Percentiles rank a stretch among this genome's conserved stretches.
Evolutionary conservation across 2,329 filamentous ascomycete genomes (phyloP).

Genomic region (Monilinia laxa): DNA sequence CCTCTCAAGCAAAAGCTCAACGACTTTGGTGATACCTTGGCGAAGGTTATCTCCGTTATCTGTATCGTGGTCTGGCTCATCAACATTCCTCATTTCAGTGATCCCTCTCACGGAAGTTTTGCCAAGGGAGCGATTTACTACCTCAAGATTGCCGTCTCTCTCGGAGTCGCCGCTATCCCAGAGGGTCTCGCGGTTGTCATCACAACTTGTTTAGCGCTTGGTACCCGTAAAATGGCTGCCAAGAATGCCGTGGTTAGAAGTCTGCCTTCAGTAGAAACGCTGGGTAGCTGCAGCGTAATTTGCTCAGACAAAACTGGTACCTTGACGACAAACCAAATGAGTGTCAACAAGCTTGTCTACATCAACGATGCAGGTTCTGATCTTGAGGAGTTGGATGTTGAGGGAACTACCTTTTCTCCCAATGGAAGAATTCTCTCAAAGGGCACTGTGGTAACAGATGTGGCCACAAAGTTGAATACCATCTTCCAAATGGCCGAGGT

Average conservation of each 20-base stretch:
- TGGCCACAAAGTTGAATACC: conserved; percentile 70
- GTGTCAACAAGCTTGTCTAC: conserved; percentile 88
- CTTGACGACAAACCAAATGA: conserved; percentile 98
- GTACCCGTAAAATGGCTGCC: conserved; percentile 96
- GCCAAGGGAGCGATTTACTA: conserved; percentile 99
- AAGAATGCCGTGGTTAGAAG: conserved; percentile 98
- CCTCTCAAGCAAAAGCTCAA: conserved; percentile 98
- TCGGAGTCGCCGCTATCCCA: conserved; percentile 95
- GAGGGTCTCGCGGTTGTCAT: conserved; percentile 98
- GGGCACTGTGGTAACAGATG: conserved; percentile 66
- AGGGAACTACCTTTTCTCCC: conserved; percentile 90
- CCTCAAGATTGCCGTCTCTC: conserved; percentile 96
- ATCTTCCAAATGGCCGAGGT: conserved; percentile 74
- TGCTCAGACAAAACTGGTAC: conserved; percentile 99
- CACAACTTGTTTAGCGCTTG: conserved; percentile 94
- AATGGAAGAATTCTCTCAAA: conserved; percentile 69
- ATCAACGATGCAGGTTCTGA: conserved; percentile 70
- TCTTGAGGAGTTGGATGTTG: conserved; percentile 82
- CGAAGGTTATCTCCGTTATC: conserved; percentile 97
- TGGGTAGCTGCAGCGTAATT: conserved; percentile 98
- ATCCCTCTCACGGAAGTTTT: conserved; percentile 90
- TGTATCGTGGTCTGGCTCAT: conserved; percentile 97
- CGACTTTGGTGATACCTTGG: conserved; percentile 92
- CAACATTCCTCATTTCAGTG: conserved; percentile 96
- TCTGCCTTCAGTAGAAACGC: conserved; percentile 92